These are phyloP conservation scores for Tephrocybe rancida DNA, from an alignment of 768 basidiomycete genomes.

Conservation along the genomic window DNA sequence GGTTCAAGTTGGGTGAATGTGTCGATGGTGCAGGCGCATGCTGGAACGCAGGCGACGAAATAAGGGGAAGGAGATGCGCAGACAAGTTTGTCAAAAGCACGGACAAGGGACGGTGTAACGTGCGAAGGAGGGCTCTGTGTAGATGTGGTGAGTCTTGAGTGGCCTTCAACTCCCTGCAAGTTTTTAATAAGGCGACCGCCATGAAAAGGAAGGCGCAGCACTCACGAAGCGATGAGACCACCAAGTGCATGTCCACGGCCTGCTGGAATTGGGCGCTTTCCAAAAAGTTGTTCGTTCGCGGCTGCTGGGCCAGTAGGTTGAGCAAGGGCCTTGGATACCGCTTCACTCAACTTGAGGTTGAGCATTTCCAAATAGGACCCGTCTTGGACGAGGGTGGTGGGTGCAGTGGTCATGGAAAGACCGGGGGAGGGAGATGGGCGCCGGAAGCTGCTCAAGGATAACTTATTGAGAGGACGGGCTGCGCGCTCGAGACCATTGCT, in stretches of 20 bases:
- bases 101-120: constrained; percentile 75
- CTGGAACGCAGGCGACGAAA: constrained; percentile 67
- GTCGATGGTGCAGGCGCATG: constrained; percentile 50
- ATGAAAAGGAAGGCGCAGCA: constrained; percentile 20
- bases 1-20: constrained; percentile 55
- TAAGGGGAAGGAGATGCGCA: constrained; percentile 61
- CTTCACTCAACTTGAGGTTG: constrained; percentile 78
- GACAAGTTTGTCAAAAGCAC: constrained; percentile 74
- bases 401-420: constrained; percentile 32
- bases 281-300: constrained; percentile 56
- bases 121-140: constrained; percentile 68
- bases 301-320: constrained; percentile 60
- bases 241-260: constrained; percentile 74
- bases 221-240: constrained; percentile 70
- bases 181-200: constrained; percentile 12
- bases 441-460: constrained; percentile 61
- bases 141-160: constrained; percentile 65
- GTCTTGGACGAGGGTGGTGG: constrained; percentile 64
- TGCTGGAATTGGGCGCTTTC: constrained; percentile 72
- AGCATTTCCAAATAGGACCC: constrained; percentile 81
- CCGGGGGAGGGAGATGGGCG: constrained; percentile 52
- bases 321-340: constrained; percentile 73
- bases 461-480: constrained; percentile 55
- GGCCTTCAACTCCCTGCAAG: constrained; percentile 66
- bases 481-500: constrained; percentile 42